phyloP scores from a whole-genome alignment of 1,284 basidiomycete genomes.

The Tilletia caries region DNA sequence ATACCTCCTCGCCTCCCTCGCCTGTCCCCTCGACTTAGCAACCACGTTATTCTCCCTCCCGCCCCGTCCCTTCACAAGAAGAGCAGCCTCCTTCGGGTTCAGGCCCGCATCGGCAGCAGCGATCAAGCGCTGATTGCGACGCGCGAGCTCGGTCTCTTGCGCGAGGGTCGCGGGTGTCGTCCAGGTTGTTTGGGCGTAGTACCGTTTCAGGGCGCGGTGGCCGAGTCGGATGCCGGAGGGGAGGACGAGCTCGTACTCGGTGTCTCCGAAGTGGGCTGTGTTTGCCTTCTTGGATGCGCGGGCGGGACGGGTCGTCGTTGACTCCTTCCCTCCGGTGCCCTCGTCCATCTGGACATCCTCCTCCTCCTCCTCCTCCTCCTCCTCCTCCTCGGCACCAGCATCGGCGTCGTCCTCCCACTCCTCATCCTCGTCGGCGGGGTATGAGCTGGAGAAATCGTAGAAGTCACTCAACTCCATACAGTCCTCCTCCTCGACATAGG shows the following conservation, averaged over 20 bases:
- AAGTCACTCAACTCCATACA: slow-evolving; percentile 84
- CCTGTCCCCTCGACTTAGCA: slow-evolving; percentile 81
- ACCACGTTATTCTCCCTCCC: slow-evolving; percentile 36
- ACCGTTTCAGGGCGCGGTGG: slow-evolving; percentile 79
- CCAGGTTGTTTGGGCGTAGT: slow-evolving; percentile 69
- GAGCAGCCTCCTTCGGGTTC: neutral
- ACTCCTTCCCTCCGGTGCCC: slow-evolving; percentile 5
- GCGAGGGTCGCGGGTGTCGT: slow-evolving; percentile 28
- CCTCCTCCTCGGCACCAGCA: slow-evolving; percentile 24
- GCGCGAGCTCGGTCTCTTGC: slow-evolving; percentile 26
- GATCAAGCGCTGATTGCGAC: slow-evolving; percentile 28
- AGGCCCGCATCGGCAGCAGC: slow-evolving; percentile 18
- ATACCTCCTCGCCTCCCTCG: slow-evolving; percentile 83
- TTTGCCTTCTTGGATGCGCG: slow-evolving; percentile 51
- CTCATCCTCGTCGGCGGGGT: slow-evolving; percentile 59
- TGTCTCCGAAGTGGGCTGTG: slow-evolving; percentile 49
- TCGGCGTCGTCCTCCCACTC: slow-evolving; percentile 26
- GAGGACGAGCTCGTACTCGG: slow-evolving; percentile 80
- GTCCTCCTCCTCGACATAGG: slow-evolving; percentile 77
- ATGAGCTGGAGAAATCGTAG: slow-evolving; percentile 84
- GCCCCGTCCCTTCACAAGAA: slow-evolving; percentile 29
- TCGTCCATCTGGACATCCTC: slow-evolving; percentile 65
- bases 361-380: slow-evolving; percentile 54
- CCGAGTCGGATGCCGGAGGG: slow-evolving; percentile 89
- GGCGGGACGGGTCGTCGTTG: slow-evolving; percentile 40